These are phyloP conservation scores for Plantago ovata DNA, from an alignment of 257 asterid genomes.

Conservation along the genomic window DNA sequence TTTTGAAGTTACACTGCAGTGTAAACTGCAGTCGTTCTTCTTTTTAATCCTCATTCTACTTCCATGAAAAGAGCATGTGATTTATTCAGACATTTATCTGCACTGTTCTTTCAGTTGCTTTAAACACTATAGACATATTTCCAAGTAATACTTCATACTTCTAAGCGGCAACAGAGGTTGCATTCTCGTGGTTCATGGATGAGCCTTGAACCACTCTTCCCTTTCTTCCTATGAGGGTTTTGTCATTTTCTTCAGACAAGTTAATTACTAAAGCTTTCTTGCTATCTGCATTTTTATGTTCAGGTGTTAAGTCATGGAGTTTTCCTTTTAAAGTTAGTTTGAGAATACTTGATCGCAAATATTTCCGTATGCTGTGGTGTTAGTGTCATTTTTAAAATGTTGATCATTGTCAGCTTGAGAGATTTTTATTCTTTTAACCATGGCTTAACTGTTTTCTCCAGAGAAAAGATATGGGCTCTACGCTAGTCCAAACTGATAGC, in stretches of 20 bases:
- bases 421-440: constrained; percentile 18
- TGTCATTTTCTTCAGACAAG: not conserved
- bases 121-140: constrained; percentile 1
- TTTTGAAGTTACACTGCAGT: too few species aligned
- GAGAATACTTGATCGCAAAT: not conserved
- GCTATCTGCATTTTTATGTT: not conserved
- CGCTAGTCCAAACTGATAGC: constrained; percentile 32
- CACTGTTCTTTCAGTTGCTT: too few species aligned
- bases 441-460: constrained; percentile 28
- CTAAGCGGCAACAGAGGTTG: constrained; percentile 1
- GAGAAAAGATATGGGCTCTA: constrained; percentile 40
- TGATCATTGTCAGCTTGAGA: constrained; percentile 10
- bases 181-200: not conserved
- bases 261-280: constrained; percentile 1
- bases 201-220: not conserved
- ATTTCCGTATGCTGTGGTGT: constrained; percentile 1
- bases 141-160: constrained; percentile 11
- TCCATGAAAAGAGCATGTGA: too few species aligned
- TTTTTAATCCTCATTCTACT: too few species aligned
- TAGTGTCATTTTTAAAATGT: constrained; percentile 19
- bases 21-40: too few species aligned
- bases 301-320: not conserved
- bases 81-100: too few species aligned
- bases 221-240: not conserved
- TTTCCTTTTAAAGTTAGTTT: constrained; percentile 10